Base-by-base conservation (phyloP, 768 basidiomycete species). In the Tylopilus subfusipes region DNA sequence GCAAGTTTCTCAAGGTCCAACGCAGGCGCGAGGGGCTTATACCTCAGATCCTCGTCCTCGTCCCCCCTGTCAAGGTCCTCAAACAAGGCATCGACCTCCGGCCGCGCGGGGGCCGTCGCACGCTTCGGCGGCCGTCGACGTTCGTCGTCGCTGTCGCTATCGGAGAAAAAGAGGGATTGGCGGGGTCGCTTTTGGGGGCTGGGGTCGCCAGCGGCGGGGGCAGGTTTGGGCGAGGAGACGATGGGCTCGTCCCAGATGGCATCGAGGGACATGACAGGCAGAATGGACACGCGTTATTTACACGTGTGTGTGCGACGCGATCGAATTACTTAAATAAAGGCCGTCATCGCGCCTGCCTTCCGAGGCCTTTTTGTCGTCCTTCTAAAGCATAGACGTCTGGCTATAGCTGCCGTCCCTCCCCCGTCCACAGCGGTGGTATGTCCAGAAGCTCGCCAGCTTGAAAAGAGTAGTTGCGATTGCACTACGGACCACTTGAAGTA, bases 241-340 rank as follows among this genome's bases (percentile, higher is more conserved):
- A 76, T 63, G 34, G 81, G 78, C 22, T 76, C 78, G 60, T 86
- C 78, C 82, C 82, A 86, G 66, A 87, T 86, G 59, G 77, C 74
- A 59, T 79, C 78, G 67, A 84, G 65, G 36, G 78, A 63, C 67
- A 71, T 71, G 63, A 42, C 24, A 22, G 45, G 48, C 14, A 4
- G 5, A 33, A 21, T 30, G 46, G 38, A 38, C 42, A 56, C 68
- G 68, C 65, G 68, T 69, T 71, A 49, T 69, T 68, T 62, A 50
- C 12, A 2, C 11, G 4, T 68, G 38, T 69, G 71, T 71, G 42
- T 34, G 29, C 43, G 48, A 55, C 47, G 51, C 42, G 50, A 11
- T 13, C 9, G n/a, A n/a, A n/a, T n/a, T n/a, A n/a, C n/a, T n/a
- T n/a, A n/a, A n/a, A n/a, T n/a, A n/a, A n/a, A n/a, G n/a, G n/a